Base-by-base conservation (phyloP, 2,329 filamentous ascomycete genomes). In the Ramularia endophylla region DNA sequence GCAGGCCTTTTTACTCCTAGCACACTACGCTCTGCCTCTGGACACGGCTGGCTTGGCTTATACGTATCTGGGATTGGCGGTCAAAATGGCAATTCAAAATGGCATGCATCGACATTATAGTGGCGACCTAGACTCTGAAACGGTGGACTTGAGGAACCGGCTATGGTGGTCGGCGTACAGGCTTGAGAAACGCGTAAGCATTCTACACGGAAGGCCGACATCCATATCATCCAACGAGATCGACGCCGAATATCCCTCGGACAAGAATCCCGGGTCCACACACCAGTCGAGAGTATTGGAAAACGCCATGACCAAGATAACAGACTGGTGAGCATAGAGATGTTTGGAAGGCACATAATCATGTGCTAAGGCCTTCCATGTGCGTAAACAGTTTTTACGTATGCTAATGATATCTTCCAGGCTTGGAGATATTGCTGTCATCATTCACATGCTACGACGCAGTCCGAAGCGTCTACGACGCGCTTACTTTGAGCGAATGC, bases 71-170 rank as follows among this genome's bases (percentile, higher is more conserved):
- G 74, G 73, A 4, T 57, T 79, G 9, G 72, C 73, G 1, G 60
- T 78, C 30, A 77, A 76, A 44, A 62, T 79, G 50, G 75, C 74
- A 1, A 75, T 78, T 12, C 75, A 78, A 47, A 78, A 78, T 51
- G 75, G 75, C 12, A 77, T 79, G 75, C 75, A 79, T 49, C 64
- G 75, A 32, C 70, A 44, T 25, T 44, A 48, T 18, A 34, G 18
- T 16, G 45, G 45, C 5, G 69, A 65, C 0, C 62, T 76, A 8
- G 69, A 72, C 20, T 60, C 68, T 8, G 64, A 65, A 20, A 68
- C 73, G 45, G 63, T 72, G 18, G 44, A 50, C 15, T 18, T 48
- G 8, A 40, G 49, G 16, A 43, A 44, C 11, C 32, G 49, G 12
- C 27, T 50, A 4, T 52, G 49, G 49, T 52, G 49, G 49, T 46